Base-by-base conservation (phyloP, 257 asterid species). In the Sherardia arvensis region DNA sequence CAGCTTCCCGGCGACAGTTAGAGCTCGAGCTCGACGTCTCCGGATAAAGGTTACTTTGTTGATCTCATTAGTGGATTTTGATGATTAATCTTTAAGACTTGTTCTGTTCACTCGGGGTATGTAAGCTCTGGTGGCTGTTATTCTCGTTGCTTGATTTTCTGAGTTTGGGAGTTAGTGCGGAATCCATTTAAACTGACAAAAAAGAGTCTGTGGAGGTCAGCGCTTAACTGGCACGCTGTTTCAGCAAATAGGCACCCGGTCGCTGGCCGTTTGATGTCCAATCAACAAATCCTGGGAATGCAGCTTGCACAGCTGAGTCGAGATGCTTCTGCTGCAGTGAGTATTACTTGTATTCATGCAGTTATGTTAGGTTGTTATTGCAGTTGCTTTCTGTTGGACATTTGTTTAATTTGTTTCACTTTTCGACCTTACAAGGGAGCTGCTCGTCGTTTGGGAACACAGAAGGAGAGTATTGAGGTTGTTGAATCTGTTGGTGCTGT, bases 271-370 rank as follows among this genome's bases (percentile, higher is more conserved):
- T 93, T 85, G 60, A 68, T 70, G 76, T 66, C 83, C 5, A 72
- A 81, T 60, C 95, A 77, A 67, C 97, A 88, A 64, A 91, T 80
- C 64, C 68, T 87, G 57, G 99, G 95, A 56, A 66, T 93, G 85
- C 94, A 90, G 77, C 92, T 93, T 49, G 97, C 97, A 14, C 97
- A 85, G 72, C 85, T 93, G 55, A 77, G 99, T 48, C 94, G 95
- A 60, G 97, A 93, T 83, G 99, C 99, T 63, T 93, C 97, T 78
- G 99, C 99, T 77, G 99, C 95, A 54, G 99, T 92, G 72, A 40
- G 97, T 85, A 68, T 15, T 64, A 71, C 66, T 71, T 48, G 54
- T 25, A 15, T 30, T 34, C 45, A 36, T 60, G 32, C 28, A 1
- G 68, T 33, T 23, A 15, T 26, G 12, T 1, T 57, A 30, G n/a